Evolutionary conservation across 2,329 filamentous ascomycete species (phyloP).

Genomic region (Alternaria consortialis): DNA sequence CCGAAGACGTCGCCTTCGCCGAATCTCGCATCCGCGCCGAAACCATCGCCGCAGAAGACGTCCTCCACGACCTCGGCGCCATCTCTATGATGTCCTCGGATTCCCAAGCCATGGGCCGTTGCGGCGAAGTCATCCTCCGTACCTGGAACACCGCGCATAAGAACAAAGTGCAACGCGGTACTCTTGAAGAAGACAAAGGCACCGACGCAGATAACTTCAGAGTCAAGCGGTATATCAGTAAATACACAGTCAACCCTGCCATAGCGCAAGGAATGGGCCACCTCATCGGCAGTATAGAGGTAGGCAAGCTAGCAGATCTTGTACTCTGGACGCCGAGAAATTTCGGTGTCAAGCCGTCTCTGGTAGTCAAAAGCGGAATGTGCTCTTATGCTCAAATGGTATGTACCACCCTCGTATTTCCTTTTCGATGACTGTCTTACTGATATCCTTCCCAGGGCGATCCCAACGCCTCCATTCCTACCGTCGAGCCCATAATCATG

Average conservation of each 20-base stretch:
- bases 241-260: slow-evolving; percentile 96
- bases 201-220: slow-evolving; percentile 87
- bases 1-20: slow-evolving; percentile 94
- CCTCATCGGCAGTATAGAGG: slow-evolving; percentile 84
- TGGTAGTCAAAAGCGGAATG: slow-evolving; percentile 87
- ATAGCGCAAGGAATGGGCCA: slow-evolving; percentile 91
- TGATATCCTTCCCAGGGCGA: slow-evolving; percentile 51
- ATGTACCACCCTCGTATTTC: slow-evolving; percentile 34
- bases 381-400: slow-evolving; percentile 87
- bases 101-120: slow-evolving; percentile 95
- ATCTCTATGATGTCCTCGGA: slow-evolving; percentile 98
- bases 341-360: slow-evolving; percentile 85
- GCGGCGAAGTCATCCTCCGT: slow-evolving; percentile 88
- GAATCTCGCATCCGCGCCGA: slow-evolving; percentile 94
- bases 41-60: slow-evolving; percentile 96
- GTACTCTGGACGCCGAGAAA: slow-evolving; percentile 85
- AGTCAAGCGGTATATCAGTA: slow-evolving; percentile 91
- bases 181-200: slow-evolving; percentile 77
- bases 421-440: background rate
- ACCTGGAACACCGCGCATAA: slow-evolving; percentile 99
- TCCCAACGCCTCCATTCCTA: slow-evolving; percentile 73
- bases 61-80: slow-evolving; percentile 91
- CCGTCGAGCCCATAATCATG: slow-evolving; percentile 82
- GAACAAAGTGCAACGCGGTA: slow-evolving; percentile 87
- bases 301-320: slow-evolving; percentile 88